Percentiles rank a stretch among this genome's conserved stretches.
Conservation (phyloP, 768 basidiomycete genomes). For the Lactarius hengduanensis region DNA sequence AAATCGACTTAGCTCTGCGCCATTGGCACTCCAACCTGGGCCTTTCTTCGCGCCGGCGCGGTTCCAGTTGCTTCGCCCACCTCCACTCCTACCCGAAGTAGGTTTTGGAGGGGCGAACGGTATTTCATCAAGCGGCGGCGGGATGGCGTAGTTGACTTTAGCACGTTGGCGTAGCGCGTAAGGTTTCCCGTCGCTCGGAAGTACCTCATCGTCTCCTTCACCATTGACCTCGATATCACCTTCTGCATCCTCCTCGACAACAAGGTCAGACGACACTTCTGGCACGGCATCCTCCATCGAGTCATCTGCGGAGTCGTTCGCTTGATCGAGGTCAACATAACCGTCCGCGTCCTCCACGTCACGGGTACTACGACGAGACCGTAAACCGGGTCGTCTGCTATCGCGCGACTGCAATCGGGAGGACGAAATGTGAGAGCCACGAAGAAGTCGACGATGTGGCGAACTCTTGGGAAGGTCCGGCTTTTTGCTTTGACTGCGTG, state of each 20-base stretch:
- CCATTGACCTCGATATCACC: conserved; percentile 41
- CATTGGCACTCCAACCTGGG: conserved; percentile 76
- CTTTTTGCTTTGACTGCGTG: conserved; percentile 43
- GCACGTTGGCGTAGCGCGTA: conserved; percentile 65
- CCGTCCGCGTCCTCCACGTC: conserved; percentile 30
- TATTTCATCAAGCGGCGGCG: conserved; percentile 76
- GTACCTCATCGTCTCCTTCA: conserved; percentile 44
- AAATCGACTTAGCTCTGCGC: conserved; percentile 74
- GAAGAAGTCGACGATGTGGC: conserved; percentile 33
- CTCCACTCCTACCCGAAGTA: conserved; percentile 30
- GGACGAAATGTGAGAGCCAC: conserved; percentile 38
- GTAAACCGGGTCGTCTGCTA: conserved; percentile 24
- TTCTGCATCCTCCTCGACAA: conserved; percentile 39
- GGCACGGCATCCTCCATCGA: conserved; percentile 58
- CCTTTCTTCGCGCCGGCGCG: conserved; percentile 44
- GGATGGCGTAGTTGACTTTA: conserved; percentile 78
- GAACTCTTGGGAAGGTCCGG: conserved; percentile 29
- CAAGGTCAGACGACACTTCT: conserved; percentile 48
- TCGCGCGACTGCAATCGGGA: conserved; percentile 18
- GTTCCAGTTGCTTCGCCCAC: conserved; percentile 38
- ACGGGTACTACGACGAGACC: conserved; percentile 24
- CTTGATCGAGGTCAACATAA: conserved; percentile 26
- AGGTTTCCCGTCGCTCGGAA: conserved; percentile 53
- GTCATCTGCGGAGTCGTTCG: conserved; percentile 35
- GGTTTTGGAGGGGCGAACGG: conserved; percentile 45